Percentiles rank a stretch among this genome's conserved stretches.
Conservation (phyloP, 2,329 filamentous ascomycete species). For the Elsinoe arachidis region DNA sequence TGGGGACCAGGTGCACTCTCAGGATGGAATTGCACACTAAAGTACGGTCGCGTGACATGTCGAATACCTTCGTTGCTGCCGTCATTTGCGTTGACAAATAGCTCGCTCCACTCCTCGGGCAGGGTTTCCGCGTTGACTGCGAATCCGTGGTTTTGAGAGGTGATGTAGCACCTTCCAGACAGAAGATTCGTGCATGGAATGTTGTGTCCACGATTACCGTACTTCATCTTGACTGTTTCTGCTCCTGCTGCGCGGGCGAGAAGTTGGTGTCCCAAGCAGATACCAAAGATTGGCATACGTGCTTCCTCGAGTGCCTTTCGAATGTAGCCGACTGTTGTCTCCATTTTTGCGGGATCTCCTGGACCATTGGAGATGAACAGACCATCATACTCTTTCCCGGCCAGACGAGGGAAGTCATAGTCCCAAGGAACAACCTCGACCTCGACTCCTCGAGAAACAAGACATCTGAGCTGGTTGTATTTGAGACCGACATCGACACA, state of each 20-base stretch:
- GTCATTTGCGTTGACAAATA: constrained; percentile 97
- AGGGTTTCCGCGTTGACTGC: constrained; percentile 77
- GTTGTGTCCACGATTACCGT: constrained; percentile 96
- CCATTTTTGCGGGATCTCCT: constrained; percentile 83
- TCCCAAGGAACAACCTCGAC: constrained; percentile 94
- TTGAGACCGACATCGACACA: constrained; percentile 97
- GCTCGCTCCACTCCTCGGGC: constrained; percentile 74
- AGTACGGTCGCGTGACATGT: constrained; percentile 76
- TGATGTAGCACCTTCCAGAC: constrained; percentile 96
- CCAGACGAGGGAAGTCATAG: constrained; percentile 73
- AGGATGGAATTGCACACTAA: constrained; percentile 99
- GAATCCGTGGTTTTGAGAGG: constrained; percentile 96
- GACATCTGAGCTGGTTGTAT: constrained; percentile 93
- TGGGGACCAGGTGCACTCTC: constrained; percentile 92
- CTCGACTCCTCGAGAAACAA: constrained; percentile 83
- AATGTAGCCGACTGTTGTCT: constrained; percentile 71
- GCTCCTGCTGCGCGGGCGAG: constrained; percentile 82
- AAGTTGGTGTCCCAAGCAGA: constrained; percentile 90
- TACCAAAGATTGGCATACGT: constrained; percentile 84
- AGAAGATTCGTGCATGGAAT: constrained; percentile 95
- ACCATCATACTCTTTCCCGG: constrained; percentile 81
- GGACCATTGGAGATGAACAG: constrained; percentile 97
- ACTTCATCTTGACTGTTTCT: constrained; percentile 91
- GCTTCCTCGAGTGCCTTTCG: constrained; percentile 66
- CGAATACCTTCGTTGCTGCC: constrained; percentile 97